These are phyloP conservation scores for Neofusicoccum umdonicola DNA, from an alignment of 2,329 filamentous ascomycete genomes.

Conservation along the genomic window DNA sequence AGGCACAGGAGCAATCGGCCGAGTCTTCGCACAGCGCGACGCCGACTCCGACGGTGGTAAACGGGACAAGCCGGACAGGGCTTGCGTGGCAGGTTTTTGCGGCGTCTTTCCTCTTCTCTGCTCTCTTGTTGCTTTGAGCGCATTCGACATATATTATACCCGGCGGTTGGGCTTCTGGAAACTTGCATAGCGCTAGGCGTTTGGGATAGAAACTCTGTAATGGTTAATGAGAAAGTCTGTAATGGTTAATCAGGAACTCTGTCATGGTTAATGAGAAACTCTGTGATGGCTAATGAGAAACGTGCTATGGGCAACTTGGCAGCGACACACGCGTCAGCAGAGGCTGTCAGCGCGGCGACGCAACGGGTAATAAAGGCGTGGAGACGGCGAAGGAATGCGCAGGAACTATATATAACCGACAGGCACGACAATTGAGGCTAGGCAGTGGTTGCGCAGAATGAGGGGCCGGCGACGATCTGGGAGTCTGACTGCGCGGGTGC, in stretches of 20 bases:
- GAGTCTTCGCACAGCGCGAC: background rate
- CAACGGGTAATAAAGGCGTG: background rate
- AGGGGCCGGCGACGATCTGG: background rate
- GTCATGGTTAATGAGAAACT: constrained; percentile 1
- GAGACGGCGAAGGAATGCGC: background rate
- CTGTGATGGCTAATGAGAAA: background rate
- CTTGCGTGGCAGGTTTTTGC: background rate
- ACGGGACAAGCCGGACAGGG: background rate
- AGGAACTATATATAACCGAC: background rate
- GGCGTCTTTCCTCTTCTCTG: background rate
- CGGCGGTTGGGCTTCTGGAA: background rate
- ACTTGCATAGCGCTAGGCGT: constrained; percentile 10
- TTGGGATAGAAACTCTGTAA: constrained; percentile 9
- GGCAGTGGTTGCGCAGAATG: background rate
- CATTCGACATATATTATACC: background rate
- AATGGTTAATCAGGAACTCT: background rate
- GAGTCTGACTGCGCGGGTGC: background rate
- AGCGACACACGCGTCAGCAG: background rate
- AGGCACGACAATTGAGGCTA: background rate
- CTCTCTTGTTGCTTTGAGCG: background rate
- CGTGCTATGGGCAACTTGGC: background rate
- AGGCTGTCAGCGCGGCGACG: background rate
- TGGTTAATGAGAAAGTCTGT: background rate
- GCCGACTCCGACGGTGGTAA: background rate
- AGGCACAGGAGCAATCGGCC: constrained; percentile 6